Base-by-base conservation (phyloP, 192 early-diverging fungal species). In the Oehlia diaphana region DNA sequence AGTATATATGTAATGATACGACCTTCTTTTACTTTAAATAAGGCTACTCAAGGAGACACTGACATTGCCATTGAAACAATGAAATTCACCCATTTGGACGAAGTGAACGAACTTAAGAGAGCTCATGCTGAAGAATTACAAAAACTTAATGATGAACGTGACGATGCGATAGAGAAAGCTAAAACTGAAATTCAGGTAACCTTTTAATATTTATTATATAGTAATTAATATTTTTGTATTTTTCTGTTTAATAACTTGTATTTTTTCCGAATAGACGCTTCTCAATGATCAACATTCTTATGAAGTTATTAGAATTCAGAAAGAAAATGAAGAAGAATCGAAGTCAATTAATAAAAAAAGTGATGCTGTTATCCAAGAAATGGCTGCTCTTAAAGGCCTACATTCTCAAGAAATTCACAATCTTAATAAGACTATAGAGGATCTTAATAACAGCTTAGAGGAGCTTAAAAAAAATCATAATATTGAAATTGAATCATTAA, bases 361-460 rank as follows among this genome's bases (percentile, higher is more conserved):
- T 78, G 77, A 78, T 68, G 66, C 49, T 8, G 31, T n/a, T 3
- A 28, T 61, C 14, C 77, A 78, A 78, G 77, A 78, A 35, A 35
- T 58, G 14, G 47, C 63, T 14, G 49, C 31, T 31, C 28, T 69
- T 33, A 70, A 53, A 35, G 16, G 26, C 70, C 14, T 70, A 31
- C 77, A 78, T 35, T 78, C 77, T 58, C 77, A 78, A 58, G 77
- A 49, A 2, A 69, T 66, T 9, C 42, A 44, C 6, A 44, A 9
- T 44, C 44, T 9, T 47, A 12, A 47, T 47, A 47, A 47, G 44
- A 10, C 2, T 5, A 47, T 47, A 47, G 77, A 78, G 13, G 63
- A 50, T 69, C 37, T 75, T 62, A 35, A 62, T 5, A 65, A 47
- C 19, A 42, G 14, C 21, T 58, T 73, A 31, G 71, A 26, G 28